phyloP scores from a whole-genome alignment of 495 filamentous ascomycete species.

The Polyplosphaeria fusca region DNA sequence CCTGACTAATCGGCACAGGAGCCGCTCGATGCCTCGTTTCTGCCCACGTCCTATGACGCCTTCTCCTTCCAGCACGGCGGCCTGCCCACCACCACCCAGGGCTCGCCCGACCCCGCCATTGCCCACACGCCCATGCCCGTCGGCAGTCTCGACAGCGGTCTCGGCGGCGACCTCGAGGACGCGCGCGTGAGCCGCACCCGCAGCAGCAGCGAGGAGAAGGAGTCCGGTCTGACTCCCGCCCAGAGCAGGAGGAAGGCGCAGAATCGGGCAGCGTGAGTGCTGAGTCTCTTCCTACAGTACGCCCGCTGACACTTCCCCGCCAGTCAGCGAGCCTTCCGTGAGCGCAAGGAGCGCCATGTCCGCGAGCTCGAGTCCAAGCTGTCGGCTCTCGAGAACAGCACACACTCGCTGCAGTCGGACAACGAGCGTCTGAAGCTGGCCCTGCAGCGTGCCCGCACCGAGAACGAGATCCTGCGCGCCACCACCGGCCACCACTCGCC shows the following conservation, averaged over 20 bases:
- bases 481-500: constrained; percentile 49
- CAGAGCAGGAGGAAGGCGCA: constrained; percentile 90
- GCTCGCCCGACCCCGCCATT: constrained; percentile 26
- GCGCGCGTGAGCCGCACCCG: constrained; percentile 21
- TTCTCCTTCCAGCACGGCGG: constrained; percentile 18
- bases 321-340: constrained; percentile 94
- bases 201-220: constrained; percentile 57
- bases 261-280: constrained; percentile 91
- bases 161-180: constrained; percentile 30
- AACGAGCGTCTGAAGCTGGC: constrained; percentile 83
- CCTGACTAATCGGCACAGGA: constrained; percentile 32
- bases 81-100: constrained; percentile 21
- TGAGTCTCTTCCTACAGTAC: constrained; percentile 16
- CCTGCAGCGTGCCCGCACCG: constrained; percentile 72
- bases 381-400: constrained; percentile 62
- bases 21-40: constrained; percentile 28
- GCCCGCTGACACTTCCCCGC: neutral
- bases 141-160: constrained; percentile 32
- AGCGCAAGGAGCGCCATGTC: constrained; percentile 92
- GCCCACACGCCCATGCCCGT: constrained; percentile 30
- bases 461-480: constrained; percentile 92
- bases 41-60: constrained; percentile 30
- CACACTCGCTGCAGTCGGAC: constrained; percentile 57
- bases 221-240: constrained; percentile 70
- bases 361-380: constrained; percentile 89